A percentile compares a stretch with the other conserved stretches of the same genome.
Conservation (phyloP, 805 yeast genomes). For the Candida easanensis region DNA sequence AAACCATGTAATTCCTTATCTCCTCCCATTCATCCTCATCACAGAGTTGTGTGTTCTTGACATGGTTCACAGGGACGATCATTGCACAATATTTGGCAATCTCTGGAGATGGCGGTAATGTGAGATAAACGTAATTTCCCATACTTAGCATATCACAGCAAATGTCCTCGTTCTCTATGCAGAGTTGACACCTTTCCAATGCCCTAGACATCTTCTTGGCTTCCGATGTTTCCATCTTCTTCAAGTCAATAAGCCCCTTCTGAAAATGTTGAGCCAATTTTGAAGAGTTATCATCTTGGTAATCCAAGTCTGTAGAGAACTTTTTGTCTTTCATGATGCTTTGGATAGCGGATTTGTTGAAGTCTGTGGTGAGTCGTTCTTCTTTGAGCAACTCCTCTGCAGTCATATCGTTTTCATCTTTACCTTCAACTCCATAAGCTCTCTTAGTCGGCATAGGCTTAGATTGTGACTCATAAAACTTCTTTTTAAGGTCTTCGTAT, state of each 20-base stretch:
- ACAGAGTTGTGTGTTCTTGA: conserved; percentile 37
- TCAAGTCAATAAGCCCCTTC: conserved; percentile 30
- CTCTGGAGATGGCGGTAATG: conserved; percentile 39
- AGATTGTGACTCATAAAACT: conserved; percentile 10
- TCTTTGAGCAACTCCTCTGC: conserved; percentile 34
- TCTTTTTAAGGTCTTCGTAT: conserved; percentile 16
- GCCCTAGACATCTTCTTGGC: conserved; percentile 29
- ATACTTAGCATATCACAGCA: conserved; percentile 33
- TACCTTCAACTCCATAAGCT: conserved; percentile 3
- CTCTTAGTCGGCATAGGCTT: conserved; percentile 1
- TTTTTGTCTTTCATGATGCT: conserved; percentile 36
- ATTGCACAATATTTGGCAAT: conserved; percentile 32
- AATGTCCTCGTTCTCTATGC: conserved; percentile 30
- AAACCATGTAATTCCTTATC: conserved; percentile 39
- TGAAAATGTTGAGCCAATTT: conserved; percentile 33
- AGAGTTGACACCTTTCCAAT: conserved; percentile 36
- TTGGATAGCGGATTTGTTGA: conserved; percentile 28
- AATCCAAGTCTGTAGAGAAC: conserved; percentile 39
- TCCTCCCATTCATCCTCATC: conserved; percentile 44
- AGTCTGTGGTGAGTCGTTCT: conserved; percentile 28
- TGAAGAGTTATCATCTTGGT: conserved; percentile 40
- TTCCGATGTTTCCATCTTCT: conserved; percentile 27
- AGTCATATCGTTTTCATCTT: conserved; percentile 34
- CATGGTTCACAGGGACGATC: conserved; percentile 43
- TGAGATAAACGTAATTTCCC: conserved; percentile 36